Evolutionary conservation across 257 asterid species (phyloP).

Genomic region (Solanum medicagineum): DNA sequence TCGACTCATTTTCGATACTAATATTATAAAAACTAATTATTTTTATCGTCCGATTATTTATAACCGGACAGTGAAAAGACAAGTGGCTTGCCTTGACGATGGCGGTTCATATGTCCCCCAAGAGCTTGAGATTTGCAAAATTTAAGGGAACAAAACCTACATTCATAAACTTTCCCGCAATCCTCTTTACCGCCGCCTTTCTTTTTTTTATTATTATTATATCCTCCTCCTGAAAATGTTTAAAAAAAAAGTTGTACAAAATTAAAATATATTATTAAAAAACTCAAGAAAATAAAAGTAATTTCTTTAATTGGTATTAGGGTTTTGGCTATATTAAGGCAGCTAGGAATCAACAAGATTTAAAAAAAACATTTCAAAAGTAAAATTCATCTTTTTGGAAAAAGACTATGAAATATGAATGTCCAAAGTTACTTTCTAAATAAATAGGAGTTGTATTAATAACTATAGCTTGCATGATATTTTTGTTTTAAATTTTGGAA

Average conservation of each 20-base stretch:
- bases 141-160: slow-evolving; percentile 98
- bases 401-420: neutral
- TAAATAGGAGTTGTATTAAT: neutral
- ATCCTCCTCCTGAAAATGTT: slow-evolving; percentile 15
- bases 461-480: neutral
- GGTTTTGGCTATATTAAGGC: neutral
- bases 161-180: slow-evolving; percentile 69
- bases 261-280: slow-evolving; percentile 22
- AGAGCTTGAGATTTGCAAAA: slow-evolving; percentile 99
- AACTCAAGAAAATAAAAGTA: neutral
- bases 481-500: neutral
- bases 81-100: slow-evolving; percentile 67
- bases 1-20: neutral
- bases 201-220: slow-evolving; percentile 52
- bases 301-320: neutral
- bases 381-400: neutral
- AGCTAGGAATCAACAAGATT: neutral
- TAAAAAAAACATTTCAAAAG: neutral
- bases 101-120: slow-evolving; percentile 99
- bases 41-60: neutral
- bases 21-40: neutral
- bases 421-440: neutral
- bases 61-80: neutral
- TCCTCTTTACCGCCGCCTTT: slow-evolving; percentile 73
- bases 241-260: slow-evolving; percentile 30